These are phyloP conservation scores for Calycina marina DNA, from an alignment of 2,329 filamentous ascomycete genomes.

Conservation along the genomic window DNA sequence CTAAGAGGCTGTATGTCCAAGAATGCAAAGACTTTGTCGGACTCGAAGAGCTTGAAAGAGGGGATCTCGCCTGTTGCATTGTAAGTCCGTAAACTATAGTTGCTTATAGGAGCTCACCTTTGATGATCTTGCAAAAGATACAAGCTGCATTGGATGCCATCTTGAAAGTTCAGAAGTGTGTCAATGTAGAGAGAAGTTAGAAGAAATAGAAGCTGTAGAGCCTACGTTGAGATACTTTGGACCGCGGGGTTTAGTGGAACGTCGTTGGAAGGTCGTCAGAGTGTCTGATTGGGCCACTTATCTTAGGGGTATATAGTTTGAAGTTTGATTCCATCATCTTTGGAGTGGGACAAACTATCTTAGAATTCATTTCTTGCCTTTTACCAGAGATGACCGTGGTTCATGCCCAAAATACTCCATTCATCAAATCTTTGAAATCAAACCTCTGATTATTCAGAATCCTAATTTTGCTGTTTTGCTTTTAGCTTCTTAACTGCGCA, in stretches of 20 bases:
- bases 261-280: too few relatives aligned
- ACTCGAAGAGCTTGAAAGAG: slow-evolving; percentile 91
- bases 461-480: slow-evolving; percentile 8
- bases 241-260: too few relatives aligned
- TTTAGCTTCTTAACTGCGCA: too few relatives aligned
- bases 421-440: slow-evolving; percentile 35
- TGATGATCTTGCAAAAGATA: slow-evolving; percentile 98
- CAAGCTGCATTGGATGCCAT: slow-evolving; percentile 39
- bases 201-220: too few relatives aligned
- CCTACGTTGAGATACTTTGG: too few relatives aligned
- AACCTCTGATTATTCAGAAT: slow-evolving; percentile 17
- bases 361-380: slow-evolving; percentile 26
- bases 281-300: too few relatives aligned
- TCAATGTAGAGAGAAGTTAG: too few relatives aligned
- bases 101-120: slow-evolving; percentile 39
- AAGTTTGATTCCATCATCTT: too few relatives aligned
- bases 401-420: slow-evolving; percentile 35
- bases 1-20: slow-evolving; percentile 89
- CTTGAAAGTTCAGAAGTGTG: not conserved
- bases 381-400: slow-evolving; percentile 26
- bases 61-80: slow-evolving; percentile 68
- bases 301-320: too few relatives aligned
- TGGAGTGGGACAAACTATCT: slow-evolving; percentile 24
- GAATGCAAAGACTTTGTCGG: slow-evolving; percentile 84
- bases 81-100: slow-evolving; percentile 3